Base-by-base conservation (phyloP, 2,329 filamentous ascomycete genomes). In the Sphaerulina vaccinii region DNA sequence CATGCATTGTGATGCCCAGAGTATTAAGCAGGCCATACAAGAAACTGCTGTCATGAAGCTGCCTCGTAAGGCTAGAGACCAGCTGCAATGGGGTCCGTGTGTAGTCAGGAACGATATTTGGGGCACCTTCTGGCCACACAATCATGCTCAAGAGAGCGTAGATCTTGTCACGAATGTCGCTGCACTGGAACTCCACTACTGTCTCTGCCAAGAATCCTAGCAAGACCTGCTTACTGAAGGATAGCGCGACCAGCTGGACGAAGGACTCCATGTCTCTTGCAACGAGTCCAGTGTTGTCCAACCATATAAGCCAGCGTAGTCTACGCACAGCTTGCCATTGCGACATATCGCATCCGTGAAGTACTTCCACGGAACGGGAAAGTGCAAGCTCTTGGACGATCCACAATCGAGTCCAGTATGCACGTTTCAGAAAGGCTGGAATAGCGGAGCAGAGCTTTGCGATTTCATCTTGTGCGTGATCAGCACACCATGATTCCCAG, bases 351-450 rank as follows among this genome's bases (percentile, higher is more conserved):
- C 5, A 5, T 5, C 32, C 32, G 13, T n/a, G 13, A 5, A 40
- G 16, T 8, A 40, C 21, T 6, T 40, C 16, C 8, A 40, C 37
- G 6, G 6, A 5, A 10, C 5, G 6, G 13, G 27, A 15, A 9
- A 45, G 42, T 11, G 16, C 15, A 32, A 44, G 15, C 35, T 54
- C 46, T 29, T 50, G 46, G 3, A 45, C 40, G 16, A 53, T 49
- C 51, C 51, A 53, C 2, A 54, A 27, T n/a, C 46, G 45, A 13
- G 11, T 37, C 45, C 45, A 50, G 40, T 50, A 49, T 23, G 39
- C 27, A 15, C 39, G 24, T 1, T 50, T 1, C n/a, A 13, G 10
- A 15, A 43, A 49, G 4, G 22, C 6, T 13, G 22, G 5, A 13
- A 41, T 10, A 1, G 29, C 43, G 1, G 3, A 8, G 15, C n/a